These are phyloP conservation scores for Rhododendron henanense DNA, from an alignment of 148 eudicot species.

Conservation along the genomic window DNA sequence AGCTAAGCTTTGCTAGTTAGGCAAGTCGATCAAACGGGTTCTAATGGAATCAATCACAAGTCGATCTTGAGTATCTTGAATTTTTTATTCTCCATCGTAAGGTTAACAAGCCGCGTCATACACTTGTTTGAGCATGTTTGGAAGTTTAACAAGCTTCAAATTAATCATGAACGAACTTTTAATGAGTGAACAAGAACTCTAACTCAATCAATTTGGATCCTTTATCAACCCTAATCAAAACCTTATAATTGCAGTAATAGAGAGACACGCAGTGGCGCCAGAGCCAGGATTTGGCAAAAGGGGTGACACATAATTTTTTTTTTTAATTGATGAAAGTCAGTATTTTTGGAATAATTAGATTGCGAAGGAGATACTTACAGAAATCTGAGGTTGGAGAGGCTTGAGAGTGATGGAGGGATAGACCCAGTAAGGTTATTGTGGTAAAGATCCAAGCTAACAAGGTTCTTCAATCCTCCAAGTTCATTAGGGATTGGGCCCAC, in stretches of 20 bases:
- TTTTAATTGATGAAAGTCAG: too few relatives aligned
- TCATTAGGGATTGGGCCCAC: constrained; percentile 63
- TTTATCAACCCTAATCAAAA: neutral
- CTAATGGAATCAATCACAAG: neutral
- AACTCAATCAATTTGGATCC: neutral
- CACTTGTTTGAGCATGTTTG: too few relatives aligned
- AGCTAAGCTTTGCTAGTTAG: neutral
- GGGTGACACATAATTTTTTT: too few relatives aligned
- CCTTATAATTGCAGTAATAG: too few relatives aligned
- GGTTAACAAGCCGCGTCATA: too few relatives aligned
- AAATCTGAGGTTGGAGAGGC: constrained; percentile 61
- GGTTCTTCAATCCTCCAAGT: constrained; percentile 61
- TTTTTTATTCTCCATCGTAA: too few relatives aligned
- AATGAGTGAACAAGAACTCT: too few relatives aligned
- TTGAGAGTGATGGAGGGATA: constrained; percentile 54
- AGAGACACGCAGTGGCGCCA: too few relatives aligned
- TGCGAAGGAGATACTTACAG: constrained; percentile 34
- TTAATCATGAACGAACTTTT: too few relatives aligned
- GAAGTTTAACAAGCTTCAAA: neutral
- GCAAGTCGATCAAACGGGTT: neutral
- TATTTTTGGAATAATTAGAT: neutral
- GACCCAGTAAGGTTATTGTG: constrained; percentile 67
- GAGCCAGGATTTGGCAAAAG: too few relatives aligned
- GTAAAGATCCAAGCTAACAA: constrained; percentile 73
- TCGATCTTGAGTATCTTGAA: neutral